phyloP scores from a whole-genome alignment of 192 early-diverging fungal species.

The Borealophlyctis nickersoniae region DNA sequence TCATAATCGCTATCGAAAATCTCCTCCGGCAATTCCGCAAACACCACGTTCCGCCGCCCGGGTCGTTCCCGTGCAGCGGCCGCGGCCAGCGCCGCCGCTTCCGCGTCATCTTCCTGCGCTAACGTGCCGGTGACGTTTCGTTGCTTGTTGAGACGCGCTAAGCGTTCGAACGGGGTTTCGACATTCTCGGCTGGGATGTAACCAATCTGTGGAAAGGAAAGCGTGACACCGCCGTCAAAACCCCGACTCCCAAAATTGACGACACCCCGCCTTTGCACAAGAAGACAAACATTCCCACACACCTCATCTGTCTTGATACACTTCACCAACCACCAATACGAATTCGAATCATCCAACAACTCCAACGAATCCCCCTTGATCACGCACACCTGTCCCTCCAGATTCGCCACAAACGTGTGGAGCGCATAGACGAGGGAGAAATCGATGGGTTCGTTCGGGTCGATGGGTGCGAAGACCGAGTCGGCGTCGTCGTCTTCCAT shows the following conservation, averaged over 20 bases:
- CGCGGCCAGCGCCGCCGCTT: slow-evolving; percentile 20
- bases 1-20: slow-evolving; percentile 43
- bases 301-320: slow-evolving; percentile 65
- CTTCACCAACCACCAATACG: slow-evolving; percentile 73
- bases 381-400: slow-evolving; percentile 82
- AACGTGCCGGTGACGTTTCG: slow-evolving; percentile 61
- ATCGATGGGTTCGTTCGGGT: slow-evolving; percentile 55
- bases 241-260: too few species aligned
- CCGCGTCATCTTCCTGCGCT: slow-evolving; percentile 39
- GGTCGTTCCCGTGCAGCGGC: neutral
- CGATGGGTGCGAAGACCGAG: slow-evolving; percentile 15
- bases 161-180: slow-evolving; percentile 77
- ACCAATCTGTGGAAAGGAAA: slow-evolving; percentile 54
- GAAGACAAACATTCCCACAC: slow-evolving; percentile 1
- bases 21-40: slow-evolving; percentile 42
- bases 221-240: too few species aligned
- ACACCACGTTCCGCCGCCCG: slow-evolving; percentile 31
- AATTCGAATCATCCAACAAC: slow-evolving; percentile 78
- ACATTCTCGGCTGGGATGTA: slow-evolving; percentile 90
- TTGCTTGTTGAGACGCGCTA: slow-evolving; percentile 74
- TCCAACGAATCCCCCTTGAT: slow-evolving; percentile 74
- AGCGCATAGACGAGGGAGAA: slow-evolving; percentile 77
- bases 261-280: slow-evolving; percentile 10
- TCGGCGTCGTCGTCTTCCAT: slow-evolving; percentile 21
- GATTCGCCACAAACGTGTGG: slow-evolving; percentile 79